Base-by-base conservation (phyloP, 805 yeast species). In the Dipodascopsis uninucleata region DNA sequence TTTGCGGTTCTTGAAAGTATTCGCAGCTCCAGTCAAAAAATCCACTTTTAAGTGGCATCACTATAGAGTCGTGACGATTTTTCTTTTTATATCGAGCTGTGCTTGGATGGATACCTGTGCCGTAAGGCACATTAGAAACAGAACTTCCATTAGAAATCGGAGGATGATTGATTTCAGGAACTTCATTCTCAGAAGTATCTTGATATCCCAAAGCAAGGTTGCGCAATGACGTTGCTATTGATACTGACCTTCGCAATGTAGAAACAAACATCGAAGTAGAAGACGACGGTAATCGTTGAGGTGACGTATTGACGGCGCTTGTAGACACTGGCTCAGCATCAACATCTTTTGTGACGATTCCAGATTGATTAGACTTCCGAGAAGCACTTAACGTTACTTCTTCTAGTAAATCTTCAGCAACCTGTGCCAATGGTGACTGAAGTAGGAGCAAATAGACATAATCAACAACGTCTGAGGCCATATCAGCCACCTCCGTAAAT, bases 1-100 rank as follows among this genome's bases (percentile, higher is more conserved):
- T 82, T 61, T 90, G 97, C 0, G 98, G 97, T 60, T 89, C 97
- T 59, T 89, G 95, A 68, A 90, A 93, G 60, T 88, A 89, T 62
- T 93, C 98, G 47, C 86, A 77, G 39, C 70, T 57, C 69, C 71
- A 67, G 32, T 69, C 69, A 43, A 67, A 60, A 56, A 71, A 67
- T 8, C 60, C 60, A 26, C 67, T 58, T 28, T 60, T 40, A 31
- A 69, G 48, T 1, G 68, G 70, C 39, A 69, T 44, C 5, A 43
- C 45, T 6, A 57, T 47, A 16, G 54, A 41, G 36, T 55, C 57
- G n/a, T 45, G 47, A 5, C 46, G 41, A 10, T 49, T 46, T n/a
- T 60, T 53, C 20, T 48, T 37, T 17, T 28, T 34, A 36, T 58
- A 63, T 3, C 65, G 44, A 2, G 66, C 62, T 1, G 68, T 54